phyloP scores from a whole-genome alignment of 1,139 yeast genomes.

The Meyerozyma sp. region DNA sequence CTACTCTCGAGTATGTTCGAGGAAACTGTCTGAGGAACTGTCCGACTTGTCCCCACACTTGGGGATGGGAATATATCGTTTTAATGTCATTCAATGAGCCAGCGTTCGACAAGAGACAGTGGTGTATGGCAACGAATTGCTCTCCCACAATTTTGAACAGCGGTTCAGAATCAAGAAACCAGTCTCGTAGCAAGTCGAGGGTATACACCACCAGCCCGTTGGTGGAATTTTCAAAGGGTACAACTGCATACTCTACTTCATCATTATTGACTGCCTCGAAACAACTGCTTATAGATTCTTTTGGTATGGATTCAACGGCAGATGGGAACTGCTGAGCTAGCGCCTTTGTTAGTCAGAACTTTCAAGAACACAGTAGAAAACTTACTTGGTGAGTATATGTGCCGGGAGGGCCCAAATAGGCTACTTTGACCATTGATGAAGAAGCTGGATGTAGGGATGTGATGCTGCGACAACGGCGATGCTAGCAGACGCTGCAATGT shows the following conservation, averaged over 20 bases:
- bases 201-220: conserved; percentile 91
- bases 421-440: conserved; percentile 34
- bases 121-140: conserved; percentile 78
- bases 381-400: conserved; percentile 87
- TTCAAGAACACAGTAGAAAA: conserved; percentile 5
- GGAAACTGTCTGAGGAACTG: conserved; percentile 40
- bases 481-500: neutral
- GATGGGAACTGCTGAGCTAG: conserved; percentile 68
- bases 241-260: conserved; percentile 65
- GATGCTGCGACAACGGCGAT: too few species aligned
- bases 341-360: conserved; percentile 39
- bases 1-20: conserved; percentile 44
- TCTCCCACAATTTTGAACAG: conserved; percentile 61
- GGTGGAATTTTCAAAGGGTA: conserved; percentile 91
- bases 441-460: neutral
- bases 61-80: conserved; percentile 86
- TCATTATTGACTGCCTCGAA: conserved; percentile 46
- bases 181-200: conserved; percentile 72
- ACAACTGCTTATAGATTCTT: conserved; percentile 52
- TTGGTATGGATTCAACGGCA: conserved; percentile 9
- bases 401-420: conserved; percentile 83
- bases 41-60: conserved; percentile 93
- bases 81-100: conserved; percentile 38
- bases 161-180: conserved; percentile 31
- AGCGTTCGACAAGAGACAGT: conserved; percentile 59